Conservation (phyloP, 345 rosid species). For the Gossypium rotundifolium region DNA sequence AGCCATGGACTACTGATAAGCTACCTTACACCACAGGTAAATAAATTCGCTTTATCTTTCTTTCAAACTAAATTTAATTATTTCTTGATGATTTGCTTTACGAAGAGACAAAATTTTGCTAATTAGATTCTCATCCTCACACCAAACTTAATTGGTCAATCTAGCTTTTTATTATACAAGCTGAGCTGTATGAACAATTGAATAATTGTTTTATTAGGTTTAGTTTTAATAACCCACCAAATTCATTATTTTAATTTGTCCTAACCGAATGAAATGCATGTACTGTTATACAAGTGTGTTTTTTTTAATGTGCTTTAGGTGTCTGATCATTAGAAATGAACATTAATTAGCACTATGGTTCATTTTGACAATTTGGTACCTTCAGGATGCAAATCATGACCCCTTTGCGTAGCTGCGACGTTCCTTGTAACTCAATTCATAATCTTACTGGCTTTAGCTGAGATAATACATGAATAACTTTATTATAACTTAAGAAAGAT, state of each 20-base stretch:
- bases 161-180: neutral
- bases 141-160: neutral
- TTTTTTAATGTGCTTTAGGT: neutral
- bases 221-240: neutral
- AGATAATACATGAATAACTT: neutral
- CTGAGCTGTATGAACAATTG: neutral
- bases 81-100: neutral
- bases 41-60: neutral
- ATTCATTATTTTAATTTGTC: neutral
- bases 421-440: neutral
- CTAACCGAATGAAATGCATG: neutral
- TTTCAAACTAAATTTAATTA: neutral
- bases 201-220: neutral
- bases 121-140: neutral
- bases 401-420: neutral
- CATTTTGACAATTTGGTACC: neutral
- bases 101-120: neutral
- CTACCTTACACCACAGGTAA: slow-evolving; percentile 80
- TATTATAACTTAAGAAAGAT: neutral
- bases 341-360: no score
- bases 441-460: neutral
- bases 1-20: slow-evolving; percentile 67
- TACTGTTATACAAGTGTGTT: no score
- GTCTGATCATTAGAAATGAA: no score
- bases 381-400: neutral